Evolutionary conservation across 2,329 filamentous ascomycete species (phyloP), one percentile per base, ranked within the genome.

Genomic region (Hypoxylon sp.): DNA sequence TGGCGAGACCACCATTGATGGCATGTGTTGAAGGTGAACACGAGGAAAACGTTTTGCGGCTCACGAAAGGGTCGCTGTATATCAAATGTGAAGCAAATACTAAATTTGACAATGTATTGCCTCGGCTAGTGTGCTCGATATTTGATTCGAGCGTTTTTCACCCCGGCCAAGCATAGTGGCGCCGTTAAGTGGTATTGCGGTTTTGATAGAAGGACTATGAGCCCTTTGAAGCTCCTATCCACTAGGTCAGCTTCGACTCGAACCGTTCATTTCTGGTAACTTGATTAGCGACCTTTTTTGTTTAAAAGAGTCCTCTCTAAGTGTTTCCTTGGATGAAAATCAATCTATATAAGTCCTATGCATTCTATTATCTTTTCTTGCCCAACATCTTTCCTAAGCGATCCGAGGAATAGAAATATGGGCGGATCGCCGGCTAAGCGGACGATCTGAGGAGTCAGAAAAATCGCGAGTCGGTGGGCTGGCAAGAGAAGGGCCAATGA

Each of bases 401-500:
- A 57, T 54, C 58, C 57, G 66, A 51, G 48, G 33, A 42, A 47
- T 53, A 55, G 24, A 48, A 65, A 62, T 55, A 62, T 62, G 66
- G 63, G 66, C 66, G 69, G 67, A 67, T 67, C 54, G 67, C 42
- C 63, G 69, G 63, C 61, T 63, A 63, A 67, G 60, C 58, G 60
- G 69, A 67, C 63, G 67, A 71, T 71, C 63, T 67, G 63, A 63
- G 58, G 60, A 67, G 64, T 67, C 46, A 70, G 58, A 67, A 71
- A 71, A 69, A 33, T 61, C 46, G 63, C 69, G 67, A 66, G 52
- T 71, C 61, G 58, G 69, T 65, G 63, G 67, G 63, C 67, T 63
- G 61, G 50, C 59, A 60, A 47, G 58, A 59, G 61, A 47, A 63
- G 59, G 59, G 26, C 67, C 67, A 70, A 70, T 71, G 47, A 60